Evolutionary conservation across 495 filamentous ascomycete genomes (phyloP), one percentile per base, ranked within the genome.

Genomic region (Lindgomyces ingoldianus): DNA sequence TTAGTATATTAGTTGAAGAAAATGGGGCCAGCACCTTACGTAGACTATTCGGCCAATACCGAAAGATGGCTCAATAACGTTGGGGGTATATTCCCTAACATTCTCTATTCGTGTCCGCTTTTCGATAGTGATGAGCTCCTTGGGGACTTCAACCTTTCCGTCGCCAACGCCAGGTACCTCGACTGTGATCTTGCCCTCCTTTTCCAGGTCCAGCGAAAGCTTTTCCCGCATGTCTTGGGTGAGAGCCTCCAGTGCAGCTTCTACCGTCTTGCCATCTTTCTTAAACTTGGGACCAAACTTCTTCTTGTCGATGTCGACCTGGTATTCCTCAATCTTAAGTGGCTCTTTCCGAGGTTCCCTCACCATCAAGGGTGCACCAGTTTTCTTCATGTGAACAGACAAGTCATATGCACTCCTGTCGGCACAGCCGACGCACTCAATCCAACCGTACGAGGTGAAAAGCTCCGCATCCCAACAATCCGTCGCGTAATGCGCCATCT

Each of bases 391-490:
- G 75, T 92, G 90, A 9, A 91, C 89, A 4, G 84, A 83, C 71
- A 93, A 71, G 73, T 93, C 89, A 70, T 89, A 92, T 19, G 89
- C 89, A 69, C 87, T 91, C 57, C 90, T 81, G 74, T 93, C 90
- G 51, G 90, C 90, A 74, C 90, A 92, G 63, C 90, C 90, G 54
- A 92, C 89, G 72, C 89, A 92, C 78, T 93, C 90, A 52, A 92
- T 87, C 90, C 90, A 93, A 74, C 90, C 90, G 72, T 88, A 85
- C 69, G 86, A 89, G 33, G 87, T 91, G 51, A 84, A 78, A 54
- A 93, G 80, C 74, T 93, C 90, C 21, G 89, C 89, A 75, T 93
- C 90, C 88, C 89, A 91, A 80, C 90, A 93, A 76, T 92, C 89
- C 50, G 83, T 80, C 50, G 90, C 90, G 73, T 93, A 93, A 75